These are phyloP conservation scores for Komagataella kurtzmanii DNA, from an alignment of 805 yeast species.

Conservation along the genomic window DNA sequence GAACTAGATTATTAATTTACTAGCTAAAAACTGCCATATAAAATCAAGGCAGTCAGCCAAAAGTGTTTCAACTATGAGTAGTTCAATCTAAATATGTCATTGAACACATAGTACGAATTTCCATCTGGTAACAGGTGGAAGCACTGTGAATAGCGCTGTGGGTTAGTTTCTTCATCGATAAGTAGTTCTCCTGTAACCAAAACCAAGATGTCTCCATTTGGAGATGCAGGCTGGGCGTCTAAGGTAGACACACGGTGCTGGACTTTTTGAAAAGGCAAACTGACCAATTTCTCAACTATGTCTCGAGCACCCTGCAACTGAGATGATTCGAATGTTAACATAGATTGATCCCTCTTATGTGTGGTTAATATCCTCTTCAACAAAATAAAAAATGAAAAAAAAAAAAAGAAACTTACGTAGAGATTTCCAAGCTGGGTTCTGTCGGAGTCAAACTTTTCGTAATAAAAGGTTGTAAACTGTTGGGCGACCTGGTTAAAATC, in stretches of 20 bases:
- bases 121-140: conserved; percentile 95
- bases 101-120: conserved; percentile 83
- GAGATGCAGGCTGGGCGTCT: conserved; percentile 96
- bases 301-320: conserved; percentile 91
- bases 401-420: conserved; percentile 34
- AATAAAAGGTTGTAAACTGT: conserved; percentile 90
- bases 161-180: conserved; percentile 86
- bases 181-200: conserved; percentile 95
- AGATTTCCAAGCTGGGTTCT: conserved; percentile 86
- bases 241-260: conserved; percentile 87
- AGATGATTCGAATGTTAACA: conserved; percentile 92
- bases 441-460: conserved; percentile 88
- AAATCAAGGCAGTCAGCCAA: not conserved
- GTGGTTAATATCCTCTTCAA: not conserved
- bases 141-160: conserved; percentile 95
- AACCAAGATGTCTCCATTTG: conserved; percentile 84
- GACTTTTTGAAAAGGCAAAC: conserved; percentile 87
- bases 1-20: conserved; percentile 1
- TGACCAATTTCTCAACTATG: conserved; percentile 82
- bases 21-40: not conserved
- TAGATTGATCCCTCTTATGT: conserved; percentile 75
- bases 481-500: conserved; percentile 9
- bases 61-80: conserved; percentile 31
- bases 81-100: conserved; percentile 94
- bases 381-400: not conserved